Percentiles rank a stretch among this genome's conserved stretches.
These are phyloP conservation scores for Botrytis aclada DNA, from an alignment of 2,329 filamentous ascomycete genomes.

Conservation along the genomic window DNA sequence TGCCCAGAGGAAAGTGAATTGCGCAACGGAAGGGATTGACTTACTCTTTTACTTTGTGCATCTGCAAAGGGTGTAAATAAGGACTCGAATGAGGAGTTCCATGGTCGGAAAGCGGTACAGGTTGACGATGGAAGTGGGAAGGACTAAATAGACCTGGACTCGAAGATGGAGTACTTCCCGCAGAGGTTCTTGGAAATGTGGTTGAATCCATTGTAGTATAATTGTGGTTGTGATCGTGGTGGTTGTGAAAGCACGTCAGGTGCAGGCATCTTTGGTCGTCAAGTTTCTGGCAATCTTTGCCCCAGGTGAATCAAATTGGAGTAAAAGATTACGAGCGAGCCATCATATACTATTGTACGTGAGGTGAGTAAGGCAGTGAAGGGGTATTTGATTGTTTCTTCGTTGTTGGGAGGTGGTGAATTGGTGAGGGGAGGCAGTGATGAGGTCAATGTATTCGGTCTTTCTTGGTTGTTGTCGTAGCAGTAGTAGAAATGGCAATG, in stretches of 20 bases:
- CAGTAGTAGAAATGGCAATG: background rate
- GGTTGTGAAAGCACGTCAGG: slow-evolving; percentile 19
- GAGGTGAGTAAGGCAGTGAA: background rate
- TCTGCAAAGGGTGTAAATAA: slow-evolving; percentile 67
- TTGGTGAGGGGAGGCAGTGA: slow-evolving; percentile 6
- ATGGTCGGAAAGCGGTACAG: slow-evolving; percentile 46
- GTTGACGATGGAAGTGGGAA: slow-evolving; percentile 39
- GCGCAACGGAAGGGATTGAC: slow-evolving; percentile 38
- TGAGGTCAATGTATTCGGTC: slow-evolving; percentile 4
- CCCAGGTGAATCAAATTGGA: background rate
- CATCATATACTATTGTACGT: background rate
- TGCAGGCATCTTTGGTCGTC: slow-evolving; percentile 25
- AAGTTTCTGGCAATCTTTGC: slow-evolving; percentile 15
- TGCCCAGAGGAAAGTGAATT: background rate
- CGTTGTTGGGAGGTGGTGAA: background rate
- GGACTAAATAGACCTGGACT: slow-evolving; percentile 62
- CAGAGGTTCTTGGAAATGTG: slow-evolving; percentile 31
- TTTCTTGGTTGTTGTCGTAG: background rate
- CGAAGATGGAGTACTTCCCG: slow-evolving; percentile 56
- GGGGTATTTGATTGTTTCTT: background rate
- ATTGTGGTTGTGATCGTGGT: slow-evolving; percentile 11
- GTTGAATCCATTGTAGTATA: slow-evolving; percentile 37
- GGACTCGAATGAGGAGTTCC: slow-evolving; percentile 53
- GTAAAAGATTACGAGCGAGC: background rate
- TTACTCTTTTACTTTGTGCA: slow-evolving; percentile 74